phyloP scores from a whole-genome alignment of 2,329 filamentous ascomycete species.

The Alternaria metachromatica region DNA sequence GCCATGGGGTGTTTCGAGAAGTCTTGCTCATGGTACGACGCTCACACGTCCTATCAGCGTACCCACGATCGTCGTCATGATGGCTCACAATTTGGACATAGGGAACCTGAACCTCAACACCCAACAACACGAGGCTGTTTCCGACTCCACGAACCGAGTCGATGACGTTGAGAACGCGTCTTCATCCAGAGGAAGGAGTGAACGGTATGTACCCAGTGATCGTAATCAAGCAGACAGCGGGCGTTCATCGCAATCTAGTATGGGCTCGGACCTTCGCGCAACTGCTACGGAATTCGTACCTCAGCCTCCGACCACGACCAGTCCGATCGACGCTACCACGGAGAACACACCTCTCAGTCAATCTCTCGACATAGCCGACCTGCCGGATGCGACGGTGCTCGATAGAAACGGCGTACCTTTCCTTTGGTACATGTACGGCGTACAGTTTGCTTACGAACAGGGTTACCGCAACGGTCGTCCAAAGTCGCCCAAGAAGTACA shows the following conservation, averaged over 20 bases:
- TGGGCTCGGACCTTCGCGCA: conserved; percentile 35
- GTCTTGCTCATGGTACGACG: conserved; percentile 22
- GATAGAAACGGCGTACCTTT: conserved; percentile 37
- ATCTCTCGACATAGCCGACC: neutral
- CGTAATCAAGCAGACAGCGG: conserved; percentile 14
- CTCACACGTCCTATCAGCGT: neutral
- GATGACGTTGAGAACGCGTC: neutral
- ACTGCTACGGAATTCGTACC: conserved; percentile 43
- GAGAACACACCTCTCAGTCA: neutral
- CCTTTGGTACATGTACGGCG: conserved; percentile 40
- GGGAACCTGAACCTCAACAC: neutral
- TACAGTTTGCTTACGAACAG: conserved; percentile 26
- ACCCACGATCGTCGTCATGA: conserved; percentile 10
- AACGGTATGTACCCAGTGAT: conserved; percentile 7
- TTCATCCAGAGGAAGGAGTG: conserved; percentile 15
- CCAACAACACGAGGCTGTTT: neutral
- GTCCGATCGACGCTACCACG: neutral
- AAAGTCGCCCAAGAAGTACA: conserved; percentile 30
- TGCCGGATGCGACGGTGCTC: conserved; percentile 27
- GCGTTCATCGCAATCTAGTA: conserved; percentile 22
- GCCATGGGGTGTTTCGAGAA: neutral
- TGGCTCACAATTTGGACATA: conserved; percentile 19
- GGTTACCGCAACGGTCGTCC: conserved; percentile 17
- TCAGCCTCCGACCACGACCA: neutral
- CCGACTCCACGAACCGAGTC: neutral